Conservation (phyloP, 176 grass and related monocot genomes). For the Eleusine indica region DNA sequence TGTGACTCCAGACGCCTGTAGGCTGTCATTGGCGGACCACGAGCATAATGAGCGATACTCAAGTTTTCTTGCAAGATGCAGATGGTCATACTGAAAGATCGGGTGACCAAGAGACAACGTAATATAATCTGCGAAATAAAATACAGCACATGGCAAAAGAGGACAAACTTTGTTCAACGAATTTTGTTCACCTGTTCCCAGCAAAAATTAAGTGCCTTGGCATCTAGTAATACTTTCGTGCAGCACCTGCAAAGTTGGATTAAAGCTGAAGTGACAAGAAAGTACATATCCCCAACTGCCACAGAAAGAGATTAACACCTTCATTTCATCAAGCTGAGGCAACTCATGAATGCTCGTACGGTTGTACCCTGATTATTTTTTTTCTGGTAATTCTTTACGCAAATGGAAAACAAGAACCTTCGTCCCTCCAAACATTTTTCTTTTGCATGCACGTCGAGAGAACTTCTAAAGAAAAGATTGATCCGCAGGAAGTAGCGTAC, state of each 20-base stretch:
- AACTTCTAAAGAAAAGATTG: neutral
- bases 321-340: neutral
- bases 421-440: neutral
- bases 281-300: neutral
- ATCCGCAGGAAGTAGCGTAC: no score
- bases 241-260: neutral
- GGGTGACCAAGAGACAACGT: neutral
- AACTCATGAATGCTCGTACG: neutral
- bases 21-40: no score
- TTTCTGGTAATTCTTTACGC: neutral
- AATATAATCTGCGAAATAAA: neutral
- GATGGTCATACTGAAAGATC: neutral
- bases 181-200: neutral
- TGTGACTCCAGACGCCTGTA: no score
- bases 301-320: no score
- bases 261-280: constrained; percentile 24
- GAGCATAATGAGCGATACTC: neutral
- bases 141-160: neutral
- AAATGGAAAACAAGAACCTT: neutral
- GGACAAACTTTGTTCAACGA: neutral
- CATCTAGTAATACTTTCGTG: neutral
- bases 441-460: neutral
- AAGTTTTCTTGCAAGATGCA: neutral
- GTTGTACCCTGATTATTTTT: neutral
- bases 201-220: neutral